Evolutionary conservation across 2,329 filamentous ascomycete species (phyloP), one percentile per base, ranked within the genome.

Genomic region (Podosphaera fusca): DNA sequence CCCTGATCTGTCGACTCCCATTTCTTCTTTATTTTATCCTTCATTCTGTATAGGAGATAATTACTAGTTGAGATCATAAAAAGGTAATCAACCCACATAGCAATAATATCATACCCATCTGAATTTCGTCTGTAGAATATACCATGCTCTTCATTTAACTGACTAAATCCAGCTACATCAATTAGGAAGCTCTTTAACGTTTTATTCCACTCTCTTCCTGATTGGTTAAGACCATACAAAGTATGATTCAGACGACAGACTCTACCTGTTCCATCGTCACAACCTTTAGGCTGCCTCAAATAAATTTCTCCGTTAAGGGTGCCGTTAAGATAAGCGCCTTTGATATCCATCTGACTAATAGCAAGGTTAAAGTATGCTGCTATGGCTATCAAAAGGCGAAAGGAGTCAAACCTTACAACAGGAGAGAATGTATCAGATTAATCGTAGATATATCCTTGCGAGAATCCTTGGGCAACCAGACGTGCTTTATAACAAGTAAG

Each of bases 401-500:
- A 49, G n/a, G 34, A 51, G 2, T 49, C 34, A 56, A 49, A 40
- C n/a, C 47, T 51, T 35, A 52, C 1, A 2, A 52, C 30, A 10
- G 49, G 31, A 35, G 49, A 52, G 7, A 35, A 34, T 8, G 55
- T 49, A 21, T 38, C 47, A 2, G 30, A 57, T 2, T 56, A 57
- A 8, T 57, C 5, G 7, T 60, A 51, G 2, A 55, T 10, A 4
- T 35, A 53, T 12, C 51, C 38, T 47, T 64, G 50, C 8, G 60
- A 55, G 38, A 64, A 59, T 49, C 60, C 60, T 14, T 59, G 53
- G 21, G 64, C 62, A 30, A 60, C 63, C 6, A 64, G 55, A 8
- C 63, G 33, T 31, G 63, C 62, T 46, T 65, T 64, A 31, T 36
- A 55, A 40, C 61, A 62, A 12, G 46, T 31, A 4, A 66, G 59